Evolutionary conservation across 306 rosid genomes (phyloP).

Genomic region (Vachellia pachyceras): DNA sequence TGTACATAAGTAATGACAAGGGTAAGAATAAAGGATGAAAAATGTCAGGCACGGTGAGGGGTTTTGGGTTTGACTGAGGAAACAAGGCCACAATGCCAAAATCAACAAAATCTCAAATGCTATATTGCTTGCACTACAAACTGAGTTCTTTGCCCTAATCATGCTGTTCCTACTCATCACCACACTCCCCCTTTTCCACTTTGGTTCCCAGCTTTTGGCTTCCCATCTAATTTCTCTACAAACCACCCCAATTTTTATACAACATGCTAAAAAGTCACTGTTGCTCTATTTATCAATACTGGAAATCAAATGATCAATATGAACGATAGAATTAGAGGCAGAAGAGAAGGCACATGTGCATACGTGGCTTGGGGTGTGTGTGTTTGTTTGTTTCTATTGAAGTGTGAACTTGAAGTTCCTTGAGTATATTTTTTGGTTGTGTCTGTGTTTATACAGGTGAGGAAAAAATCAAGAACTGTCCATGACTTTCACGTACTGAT

Average conservation of each 20-base stretch:
- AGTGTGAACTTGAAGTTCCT: not conserved
- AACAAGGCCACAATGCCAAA: not conserved
- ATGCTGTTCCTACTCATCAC: slow-evolving; percentile 23
- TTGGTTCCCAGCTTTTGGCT: not conserved
- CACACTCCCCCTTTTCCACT: slow-evolving; percentile 30
- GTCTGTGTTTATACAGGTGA: not conserved
- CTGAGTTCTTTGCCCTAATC: slow-evolving; percentile 43
- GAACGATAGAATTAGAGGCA: not conserved
- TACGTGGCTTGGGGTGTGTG: not conserved
- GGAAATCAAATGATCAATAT: not conserved
- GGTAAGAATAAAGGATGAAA: not conserved
- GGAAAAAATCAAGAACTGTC: slow-evolving; percentile 29
- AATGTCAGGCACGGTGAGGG: not conserved
- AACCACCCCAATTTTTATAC: not conserved
- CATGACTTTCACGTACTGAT: slow-evolving; percentile 42
- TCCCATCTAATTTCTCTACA: not conserved
- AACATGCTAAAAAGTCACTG: not conserved
- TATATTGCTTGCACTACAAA: slow-evolving; percentile 43
- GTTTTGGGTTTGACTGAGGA: slow-evolving; percentile 35
- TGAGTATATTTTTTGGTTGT: not conserved
- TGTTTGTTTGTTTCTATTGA: not conserved
- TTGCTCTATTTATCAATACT: not conserved
- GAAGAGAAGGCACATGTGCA: not conserved
- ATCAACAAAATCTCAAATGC: slow-evolving; percentile 15
- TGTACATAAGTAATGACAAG: not conserved